Conservation (phyloP, 305 asterid genomes). For the Fraxinus xanthoxyloides region DNA sequence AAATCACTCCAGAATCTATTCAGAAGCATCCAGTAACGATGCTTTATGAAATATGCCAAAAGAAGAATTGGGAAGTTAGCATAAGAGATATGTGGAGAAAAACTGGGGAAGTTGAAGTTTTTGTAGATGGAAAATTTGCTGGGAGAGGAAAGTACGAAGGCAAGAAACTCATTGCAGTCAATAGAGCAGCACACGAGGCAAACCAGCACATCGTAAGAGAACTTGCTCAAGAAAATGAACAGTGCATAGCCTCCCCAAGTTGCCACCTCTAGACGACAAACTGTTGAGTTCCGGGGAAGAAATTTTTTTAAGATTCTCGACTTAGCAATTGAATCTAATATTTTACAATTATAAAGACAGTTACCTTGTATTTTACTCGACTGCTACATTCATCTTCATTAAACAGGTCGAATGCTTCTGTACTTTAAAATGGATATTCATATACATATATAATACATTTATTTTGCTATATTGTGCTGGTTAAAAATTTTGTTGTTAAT, state of each 20-base stretch:
- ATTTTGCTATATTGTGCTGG: background rate
- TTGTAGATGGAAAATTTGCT: background rate
- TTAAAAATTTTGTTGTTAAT: no score
- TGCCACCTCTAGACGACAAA: background rate
- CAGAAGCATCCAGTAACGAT: constrained; percentile 24
- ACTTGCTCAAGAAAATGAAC: background rate
- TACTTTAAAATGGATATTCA: background rate
- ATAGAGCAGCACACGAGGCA: background rate
- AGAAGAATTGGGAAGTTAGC: background rate
- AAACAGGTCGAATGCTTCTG: background rate
- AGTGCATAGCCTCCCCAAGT: background rate
- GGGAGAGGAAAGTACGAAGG: background rate
- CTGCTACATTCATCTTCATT: background rate
- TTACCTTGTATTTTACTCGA: background rate
- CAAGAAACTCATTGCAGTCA: background rate
- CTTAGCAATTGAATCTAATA: background rate
- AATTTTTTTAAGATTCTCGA: background rate
- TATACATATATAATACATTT: background rate
- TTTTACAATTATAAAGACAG: background rate
- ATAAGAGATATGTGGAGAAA: background rate
- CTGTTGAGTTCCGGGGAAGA: background rate
- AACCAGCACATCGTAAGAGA: background rate
- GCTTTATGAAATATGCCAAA: constrained; percentile 30
- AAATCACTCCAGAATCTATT: constrained; percentile 25
- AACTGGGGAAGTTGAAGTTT: background rate